phyloP scores from a whole-genome alignment of 495 filamentous ascomycete species.

The Amniculicola lignicola region DNA sequence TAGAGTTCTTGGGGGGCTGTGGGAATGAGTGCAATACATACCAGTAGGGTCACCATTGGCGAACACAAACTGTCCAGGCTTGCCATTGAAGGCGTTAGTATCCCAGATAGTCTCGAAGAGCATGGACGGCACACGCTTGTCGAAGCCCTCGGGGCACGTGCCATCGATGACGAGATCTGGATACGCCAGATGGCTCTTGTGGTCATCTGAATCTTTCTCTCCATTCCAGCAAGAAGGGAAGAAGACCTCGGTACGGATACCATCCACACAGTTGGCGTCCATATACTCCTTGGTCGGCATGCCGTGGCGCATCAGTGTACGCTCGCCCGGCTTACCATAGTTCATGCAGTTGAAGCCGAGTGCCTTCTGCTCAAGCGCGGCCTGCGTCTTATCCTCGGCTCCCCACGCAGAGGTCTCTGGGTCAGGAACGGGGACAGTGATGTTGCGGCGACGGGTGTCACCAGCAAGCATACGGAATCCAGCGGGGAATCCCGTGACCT shows the following conservation, averaged over 20 bases:
- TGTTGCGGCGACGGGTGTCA: constrained; percentile 64
- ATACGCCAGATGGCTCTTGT: constrained; percentile 74
- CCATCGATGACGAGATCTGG: constrained; percentile 72
- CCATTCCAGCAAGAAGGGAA: constrained; percentile 95
- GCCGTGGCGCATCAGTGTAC: constrained; percentile 72
- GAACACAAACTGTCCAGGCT: constrained; percentile 71
- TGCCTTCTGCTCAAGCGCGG: constrained; percentile 70
- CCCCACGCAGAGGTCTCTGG: constrained; percentile 71
- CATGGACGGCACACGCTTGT: constrained; percentile 66
- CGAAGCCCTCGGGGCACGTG: constrained; percentile 68
- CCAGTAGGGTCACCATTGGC: constrained; percentile 79
- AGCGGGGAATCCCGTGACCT: constrained; percentile 71
- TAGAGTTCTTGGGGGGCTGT: background rate
- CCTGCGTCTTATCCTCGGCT: constrained; percentile 56
- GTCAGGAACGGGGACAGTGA: constrained; percentile 65
- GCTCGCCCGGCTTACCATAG: constrained; percentile 61
- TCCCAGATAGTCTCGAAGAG: constrained; percentile 89
- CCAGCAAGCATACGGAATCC: constrained; percentile 87
- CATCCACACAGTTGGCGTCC: constrained; percentile 71
- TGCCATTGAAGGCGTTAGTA: constrained; percentile 64
- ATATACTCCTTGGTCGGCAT: constrained; percentile 76
- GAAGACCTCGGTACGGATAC: constrained; percentile 77
- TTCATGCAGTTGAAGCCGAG: constrained; percentile 91
- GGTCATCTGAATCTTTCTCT: constrained; percentile 59
- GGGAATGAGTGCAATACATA: constrained; percentile 26